These are phyloP conservation scores for Pulveroboletus sp. DNA, from an alignment of 768 basidiomycete species.

Conservation along the genomic window DNA sequence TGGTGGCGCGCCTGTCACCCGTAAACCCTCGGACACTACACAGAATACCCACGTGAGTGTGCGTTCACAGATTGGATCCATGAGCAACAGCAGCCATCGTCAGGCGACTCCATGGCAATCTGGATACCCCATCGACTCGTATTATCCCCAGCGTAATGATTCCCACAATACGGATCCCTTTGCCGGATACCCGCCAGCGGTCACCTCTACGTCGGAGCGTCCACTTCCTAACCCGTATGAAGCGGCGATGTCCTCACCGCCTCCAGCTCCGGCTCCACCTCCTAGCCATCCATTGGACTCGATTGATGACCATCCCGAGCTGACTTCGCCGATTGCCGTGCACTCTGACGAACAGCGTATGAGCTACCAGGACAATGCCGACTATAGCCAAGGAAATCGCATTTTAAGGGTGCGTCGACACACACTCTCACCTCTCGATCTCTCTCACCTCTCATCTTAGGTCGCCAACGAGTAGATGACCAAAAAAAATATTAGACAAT, in stretches of 20 bases:
- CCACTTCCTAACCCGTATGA: slow-evolving; percentile 23
- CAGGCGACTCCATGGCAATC: slow-evolving; percentile 16
- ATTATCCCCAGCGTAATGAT: slow-evolving; percentile 22
- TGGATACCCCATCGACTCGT: slow-evolving; percentile 23
- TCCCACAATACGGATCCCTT: slow-evolving; percentile 26
- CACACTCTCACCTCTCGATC: neutral
- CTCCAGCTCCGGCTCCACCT: slow-evolving; percentile 15
- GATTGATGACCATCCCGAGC: slow-evolving; percentile 7
- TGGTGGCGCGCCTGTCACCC: slow-evolving; percentile 9
- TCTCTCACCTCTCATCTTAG: slow-evolving; percentile 2
- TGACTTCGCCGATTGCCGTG: slow-evolving; percentile 3
- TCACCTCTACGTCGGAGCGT: neutral
- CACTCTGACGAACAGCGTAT: slow-evolving; percentile 20
- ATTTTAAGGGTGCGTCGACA: slow-evolving; percentile 24
- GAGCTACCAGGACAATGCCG: slow-evolving; percentile 29
- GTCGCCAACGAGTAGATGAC: slow-evolving; percentile 16
- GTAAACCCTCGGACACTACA: slow-evolving; percentile 24
- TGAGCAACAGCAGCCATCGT: slow-evolving; percentile 12
- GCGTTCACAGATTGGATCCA: slow-evolving; percentile 21
- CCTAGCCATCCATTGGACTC: slow-evolving; percentile 12
- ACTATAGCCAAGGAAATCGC: slow-evolving; percentile 27
- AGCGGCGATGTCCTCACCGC: neutral
- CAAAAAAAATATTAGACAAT: neutral
- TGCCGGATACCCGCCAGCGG: slow-evolving; percentile 21
- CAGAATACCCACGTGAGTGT: slow-evolving; percentile 24